phyloP scores from a whole-genome alignment of 192 early-diverging fungal genomes.

The Hyaloraphidium curvatum region DNA sequence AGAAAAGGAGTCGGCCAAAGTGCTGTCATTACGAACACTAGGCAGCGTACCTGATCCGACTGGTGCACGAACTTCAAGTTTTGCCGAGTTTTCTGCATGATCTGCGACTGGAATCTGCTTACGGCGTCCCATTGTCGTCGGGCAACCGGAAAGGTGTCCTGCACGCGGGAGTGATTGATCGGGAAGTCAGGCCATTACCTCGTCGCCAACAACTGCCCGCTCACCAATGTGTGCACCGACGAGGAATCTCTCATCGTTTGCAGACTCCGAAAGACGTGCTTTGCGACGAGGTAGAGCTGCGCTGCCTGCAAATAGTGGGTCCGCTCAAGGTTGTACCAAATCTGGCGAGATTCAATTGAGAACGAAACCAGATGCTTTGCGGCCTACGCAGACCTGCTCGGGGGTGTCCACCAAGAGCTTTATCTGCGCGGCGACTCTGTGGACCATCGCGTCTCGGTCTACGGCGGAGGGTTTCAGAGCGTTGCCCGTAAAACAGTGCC shows the following conservation, averaged over 20 bases:
- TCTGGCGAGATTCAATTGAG: constrained; percentile 18
- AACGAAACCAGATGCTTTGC: too few species aligned
- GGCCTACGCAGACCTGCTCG: constrained; percentile 49
- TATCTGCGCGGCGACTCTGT: constrained; percentile 55
- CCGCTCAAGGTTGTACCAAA: constrained; percentile 60
- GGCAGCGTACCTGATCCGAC: constrained; percentile 22
- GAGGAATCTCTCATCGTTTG: constrained; percentile 25
- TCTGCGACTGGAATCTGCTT: constrained; percentile 49
- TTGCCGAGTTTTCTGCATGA: constrained; percentile 38
- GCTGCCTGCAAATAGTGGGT: constrained; percentile 48
- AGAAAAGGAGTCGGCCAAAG: not conserved
- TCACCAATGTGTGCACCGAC: constrained; percentile 8
- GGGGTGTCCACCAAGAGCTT: constrained; percentile 70
- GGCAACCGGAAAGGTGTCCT: constrained; percentile 60
- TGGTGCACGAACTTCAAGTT: constrained; percentile 23
- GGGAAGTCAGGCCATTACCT: not conserved
- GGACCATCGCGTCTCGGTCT: constrained; percentile 32
- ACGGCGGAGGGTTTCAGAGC: constrained; percentile 15
- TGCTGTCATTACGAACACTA: not conserved
- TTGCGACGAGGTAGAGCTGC: constrained; percentile 47
- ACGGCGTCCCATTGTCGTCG: constrained; percentile 72
- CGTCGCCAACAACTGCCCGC: not conserved
- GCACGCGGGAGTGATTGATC: not conserved
- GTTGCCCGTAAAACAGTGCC: not conserved
- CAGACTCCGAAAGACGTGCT: constrained; percentile 43